Percentiles rank a stretch among this genome's conserved stretches.
These are phyloP conservation scores for Boletus subparvulus DNA, from an alignment of 768 basidiomycete species.

Conservation along the genomic window DNA sequence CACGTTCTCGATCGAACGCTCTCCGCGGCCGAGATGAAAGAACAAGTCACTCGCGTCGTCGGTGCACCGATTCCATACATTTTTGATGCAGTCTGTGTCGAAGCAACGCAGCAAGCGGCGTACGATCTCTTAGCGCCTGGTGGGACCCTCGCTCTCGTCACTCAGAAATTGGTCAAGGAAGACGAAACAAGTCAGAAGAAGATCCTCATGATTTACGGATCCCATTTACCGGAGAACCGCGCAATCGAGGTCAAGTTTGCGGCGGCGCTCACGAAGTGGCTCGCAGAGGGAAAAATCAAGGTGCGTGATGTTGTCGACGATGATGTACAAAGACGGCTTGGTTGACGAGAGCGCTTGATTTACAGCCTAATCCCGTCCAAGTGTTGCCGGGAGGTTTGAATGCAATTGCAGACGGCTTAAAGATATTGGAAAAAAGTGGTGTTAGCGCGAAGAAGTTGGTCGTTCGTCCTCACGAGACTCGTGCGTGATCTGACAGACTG, in stretches of 20 bases:
- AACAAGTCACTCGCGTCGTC: neutral
- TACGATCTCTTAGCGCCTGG: slow-evolving; percentile 31
- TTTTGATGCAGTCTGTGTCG: slow-evolving; percentile 30
- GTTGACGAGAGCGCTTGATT: neutral
- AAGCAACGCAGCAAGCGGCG: slow-evolving; percentile 32
- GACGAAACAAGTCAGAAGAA: neutral
- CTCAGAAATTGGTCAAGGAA: neutral
- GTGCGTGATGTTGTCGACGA: neutral
- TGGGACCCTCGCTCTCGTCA: slow-evolving; percentile 27
- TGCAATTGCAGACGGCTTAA: slow-evolving; percentile 33
- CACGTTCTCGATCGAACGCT: slow-evolving; percentile 34
- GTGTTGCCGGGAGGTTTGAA: slow-evolving; percentile 38
- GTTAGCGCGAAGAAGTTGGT: slow-evolving; percentile 43
- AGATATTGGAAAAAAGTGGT: slow-evolving; percentile 26
- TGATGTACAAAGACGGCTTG: neutral
- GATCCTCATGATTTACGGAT: slow-evolving; percentile 6
- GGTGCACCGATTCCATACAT: neutral
- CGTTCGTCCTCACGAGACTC: slow-evolving; percentile 21
- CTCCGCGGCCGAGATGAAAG: slow-evolving; percentile 8
- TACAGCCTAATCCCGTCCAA: slow-evolving; percentile 38
- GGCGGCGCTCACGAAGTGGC: slow-evolving; percentile 14
- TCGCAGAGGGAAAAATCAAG: slow-evolving; percentile 21
- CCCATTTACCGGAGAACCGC: slow-evolving; percentile 2
- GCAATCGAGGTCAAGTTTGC: slow-evolving; percentile 15
- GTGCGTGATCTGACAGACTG: neutral